These are phyloP conservation scores for Apiosordaria backusii DNA, from an alignment of 495 filamentous ascomycete genomes.

Conservation along the genomic window DNA sequence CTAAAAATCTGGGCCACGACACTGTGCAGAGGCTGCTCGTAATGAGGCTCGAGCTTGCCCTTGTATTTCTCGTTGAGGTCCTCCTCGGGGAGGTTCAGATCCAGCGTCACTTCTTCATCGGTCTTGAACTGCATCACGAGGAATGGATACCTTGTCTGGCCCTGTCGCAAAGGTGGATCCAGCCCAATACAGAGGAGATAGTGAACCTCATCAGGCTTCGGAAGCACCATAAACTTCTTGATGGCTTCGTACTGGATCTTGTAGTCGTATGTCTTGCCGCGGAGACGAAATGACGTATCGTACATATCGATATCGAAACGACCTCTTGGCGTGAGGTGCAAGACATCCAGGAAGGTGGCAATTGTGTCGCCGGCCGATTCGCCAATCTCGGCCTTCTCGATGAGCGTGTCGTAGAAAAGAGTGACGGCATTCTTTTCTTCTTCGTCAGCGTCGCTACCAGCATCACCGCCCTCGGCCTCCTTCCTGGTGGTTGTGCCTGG, in stretches of 20 bases:
- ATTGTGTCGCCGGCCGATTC: conserved; percentile 96
- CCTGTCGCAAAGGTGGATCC: conserved; percentile 93
- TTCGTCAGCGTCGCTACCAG: conserved; percentile 61
- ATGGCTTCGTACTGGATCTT: conserved; percentile 97
- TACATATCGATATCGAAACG: conserved; percentile 99
- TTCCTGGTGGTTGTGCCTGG: conserved; percentile 86
- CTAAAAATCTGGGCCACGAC: conserved; percentile 94
- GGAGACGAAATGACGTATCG: conserved; percentile 93
- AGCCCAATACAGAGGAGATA: conserved; percentile 92
- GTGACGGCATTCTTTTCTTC: conserved; percentile 92
- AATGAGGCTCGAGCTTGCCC: conserved; percentile 78
- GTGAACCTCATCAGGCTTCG: conserved; percentile 95
- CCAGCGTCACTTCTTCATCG: conserved; percentile 94
- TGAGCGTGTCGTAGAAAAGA: conserved; percentile 93
- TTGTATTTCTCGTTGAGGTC: conserved; percentile 80
- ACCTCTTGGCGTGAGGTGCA: conserved; percentile 97
- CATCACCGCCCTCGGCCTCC: conserved; percentile 71
- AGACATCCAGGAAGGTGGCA: conserved; percentile 93
- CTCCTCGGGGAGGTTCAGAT: conserved; percentile 94
- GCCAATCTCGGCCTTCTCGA: conserved; percentile 99
- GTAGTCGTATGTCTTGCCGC: conserved; percentile 99
- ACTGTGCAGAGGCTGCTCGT: conserved; percentile 85
- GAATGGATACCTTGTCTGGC: conserved; percentile 97
- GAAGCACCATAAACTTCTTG: conserved; percentile 98
- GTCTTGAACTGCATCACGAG: conserved; percentile 98